A percentile compares a stretch with the other conserved stretches of the same genome.
Conservation (phyloP, 2,329 filamentous ascomycete species). For the Dactylellina parvicollis region DNA sequence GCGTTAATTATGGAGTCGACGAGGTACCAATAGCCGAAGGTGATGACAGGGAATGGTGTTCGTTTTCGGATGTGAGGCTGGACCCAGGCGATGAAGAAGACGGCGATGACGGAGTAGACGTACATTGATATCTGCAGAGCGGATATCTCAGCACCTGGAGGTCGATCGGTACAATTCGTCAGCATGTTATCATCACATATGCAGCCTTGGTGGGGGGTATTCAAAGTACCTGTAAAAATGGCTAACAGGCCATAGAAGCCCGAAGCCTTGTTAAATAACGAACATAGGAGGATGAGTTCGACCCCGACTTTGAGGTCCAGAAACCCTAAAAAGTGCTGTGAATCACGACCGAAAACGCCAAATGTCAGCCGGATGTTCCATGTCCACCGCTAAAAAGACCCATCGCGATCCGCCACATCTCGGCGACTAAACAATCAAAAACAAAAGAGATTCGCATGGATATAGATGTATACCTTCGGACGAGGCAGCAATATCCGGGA, state of each 20-base stretch:
- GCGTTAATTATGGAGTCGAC: slow-evolving; percentile 84
- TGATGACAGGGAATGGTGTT: slow-evolving; percentile 79
- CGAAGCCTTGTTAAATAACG: slow-evolving; percentile 91
- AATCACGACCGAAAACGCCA: slow-evolving; percentile 44
- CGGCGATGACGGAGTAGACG: slow-evolving; percentile 80
- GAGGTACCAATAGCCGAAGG: slow-evolving; percentile 84
- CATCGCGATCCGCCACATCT: too few species aligned
- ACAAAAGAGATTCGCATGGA: not conserved
- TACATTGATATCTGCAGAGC: slow-evolving; percentile 89
- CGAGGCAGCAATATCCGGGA: slow-evolving; percentile 52
- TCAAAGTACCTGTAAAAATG: slow-evolving; percentile 70
- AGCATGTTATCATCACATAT: not conserved
- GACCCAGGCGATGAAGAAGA: slow-evolving; percentile 74
- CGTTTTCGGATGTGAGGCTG: slow-evolving; percentile 82
- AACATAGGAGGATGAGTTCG: slow-evolving; percentile 81
- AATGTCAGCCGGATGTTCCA: too few species aligned
- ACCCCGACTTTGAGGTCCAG: slow-evolving; percentile 87
- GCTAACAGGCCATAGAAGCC: slow-evolving; percentile 90
- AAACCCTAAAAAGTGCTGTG: slow-evolving; percentile 81
- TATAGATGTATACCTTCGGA: slow-evolving; percentile 47
- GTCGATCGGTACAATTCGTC: not conserved
- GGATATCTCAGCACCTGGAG: slow-evolving; percentile 77
- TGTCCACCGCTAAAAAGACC: too few species aligned
- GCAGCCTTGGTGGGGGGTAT: not conserved
- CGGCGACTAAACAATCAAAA: too few species aligned